Conservation (phyloP, 805 yeast genomes). For the Wickerhamomyces chaumierensis region DNA sequence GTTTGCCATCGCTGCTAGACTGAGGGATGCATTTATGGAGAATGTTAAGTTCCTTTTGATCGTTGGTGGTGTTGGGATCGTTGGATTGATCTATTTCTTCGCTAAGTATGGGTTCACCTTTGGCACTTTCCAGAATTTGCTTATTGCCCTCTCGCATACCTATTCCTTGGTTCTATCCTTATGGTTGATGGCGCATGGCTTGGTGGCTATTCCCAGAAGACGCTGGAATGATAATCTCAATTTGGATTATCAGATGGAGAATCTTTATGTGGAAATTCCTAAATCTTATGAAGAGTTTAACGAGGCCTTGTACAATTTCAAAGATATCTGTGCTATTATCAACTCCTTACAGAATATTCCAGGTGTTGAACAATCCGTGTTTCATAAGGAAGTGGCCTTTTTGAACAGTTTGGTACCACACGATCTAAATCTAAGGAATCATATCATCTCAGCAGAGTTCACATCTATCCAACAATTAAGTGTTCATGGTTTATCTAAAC, state of each 20-base stretch:
- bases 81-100: conserved; percentile 50
- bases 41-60: conserved; percentile 52
- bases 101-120: conserved; percentile 43
- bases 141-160: conserved; percentile 68
- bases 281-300: conserved; percentile 44
- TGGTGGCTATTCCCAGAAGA: conserved; percentile 53
- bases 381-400: conserved; percentile 7
- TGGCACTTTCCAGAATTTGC: conserved; percentile 48
- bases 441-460: conserved; percentile 15
- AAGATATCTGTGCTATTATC: conserved; percentile 53
- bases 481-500: conserved; percentile 32
- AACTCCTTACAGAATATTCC: conserved; percentile 28
- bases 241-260: conserved; percentile 22
- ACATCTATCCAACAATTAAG: conserved; percentile 18
- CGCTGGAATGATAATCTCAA: conserved; percentile 24
- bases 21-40: conserved; percentile 44
- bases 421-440: conserved; percentile 13
- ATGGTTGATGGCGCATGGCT: conserved; percentile 81
- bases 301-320: conserved; percentile 50
- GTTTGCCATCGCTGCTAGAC: conserved; percentile 31
- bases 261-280: conserved; percentile 44
- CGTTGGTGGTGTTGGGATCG: conserved; percentile 38
- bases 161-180: conserved; percentile 65
- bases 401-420: conserved; percentile 8
- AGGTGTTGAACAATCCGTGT: conserved; percentile 12